Base-by-base conservation (phyloP, 495 filamentous ascomycete genomes). In the Rhypophila decipiens region DNA sequence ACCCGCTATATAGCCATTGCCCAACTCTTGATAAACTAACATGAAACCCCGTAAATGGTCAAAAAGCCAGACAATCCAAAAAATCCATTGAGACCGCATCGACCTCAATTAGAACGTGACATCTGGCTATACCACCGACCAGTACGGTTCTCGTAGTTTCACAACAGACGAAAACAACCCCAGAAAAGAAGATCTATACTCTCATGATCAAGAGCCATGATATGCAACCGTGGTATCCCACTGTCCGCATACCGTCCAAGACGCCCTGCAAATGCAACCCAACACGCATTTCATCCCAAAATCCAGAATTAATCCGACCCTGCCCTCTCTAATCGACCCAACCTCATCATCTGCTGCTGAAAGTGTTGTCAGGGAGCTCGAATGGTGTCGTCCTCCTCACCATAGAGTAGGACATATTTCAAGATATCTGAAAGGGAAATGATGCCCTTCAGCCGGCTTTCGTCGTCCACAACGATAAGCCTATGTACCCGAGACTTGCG, bases 401-500 rank as follows among this genome's bases (percentile, higher is more conserved):
- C 90, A 55, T 88, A 85, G 20, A 96, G 77, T 36, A 99, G 77
- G 40, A 95, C 84, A 64, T 97, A 96, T 58, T 94, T 88, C 48
- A 99, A 76, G 52, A 99, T 96, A 66, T 99, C 94, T 52, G 90
- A 96, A 47, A 99, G 73, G 7, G 90, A 96, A 22, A 99, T 80
- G 15, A 99, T 79, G 36, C 93, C 93, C 63, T 85, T 86, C 31
- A 99, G 78, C 39, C 80, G 78, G 66, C 82, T 87, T 44, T 87
- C 76, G 34, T 95, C 88, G 64, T 97, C 89, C 47, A 97, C 87
- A 31, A 99, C 84, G 36, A 96, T 84, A 21, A 99, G 71, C 53
- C 93, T 78, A 66, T 99, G 93, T 20, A 97, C 91, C 24, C 94
- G 78, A 12, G 88, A 95, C 65, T 87, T 90, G 53, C 93, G 87